Evolutionary conservation across 2,329 filamentous ascomycete genomes (phyloP), one percentile per base, ranked within the genome.

Genomic region (Pseudonectria foliicola): DNA sequence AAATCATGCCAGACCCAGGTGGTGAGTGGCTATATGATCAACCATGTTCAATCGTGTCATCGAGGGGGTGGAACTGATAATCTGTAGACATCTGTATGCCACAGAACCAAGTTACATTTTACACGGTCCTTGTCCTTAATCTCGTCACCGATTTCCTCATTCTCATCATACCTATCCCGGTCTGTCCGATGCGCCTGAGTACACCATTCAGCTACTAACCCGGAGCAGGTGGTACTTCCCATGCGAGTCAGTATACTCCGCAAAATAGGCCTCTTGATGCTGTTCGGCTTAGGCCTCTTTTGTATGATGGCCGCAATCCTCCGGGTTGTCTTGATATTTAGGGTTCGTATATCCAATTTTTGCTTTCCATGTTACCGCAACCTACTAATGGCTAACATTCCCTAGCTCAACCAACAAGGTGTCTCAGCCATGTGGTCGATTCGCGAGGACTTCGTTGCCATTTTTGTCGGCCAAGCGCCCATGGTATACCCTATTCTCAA

Each of bases 361-460:
- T n/a, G n/a, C 13, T 18, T 8, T 11, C 27, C n/a, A 34, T 14
- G 24, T 27, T 24, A 12, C 30, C 13, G 12, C 6, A 10, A 7
- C 7, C 7, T n/a, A 4, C 10, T 8, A 21, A 21, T 8, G 8
- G 18, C 18, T 21, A 21, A 21, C 2, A 34, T 42, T 27, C 10
- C 23, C 13, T 18, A 46, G 44, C 8, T 44, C 7, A 42, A 46
- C 10, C 40, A 42, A 18, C 44, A 31, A 3, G 45, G 45, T 1
- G 43, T 40, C 10, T 48, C 46, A 6, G 60, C 61, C 1, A 52
- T 64, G 13, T 64, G 61, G 61, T 62, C 58, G 4, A 54, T 58
- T 16, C 55, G 59, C 10, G 60, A 64, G 39, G 58, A 61, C 34
- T 52, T 58, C n/a, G 54, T 63, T 7, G 59, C 56, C 4, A 55